phyloP scores from a whole-genome alignment of 2,329 filamentous ascomycete species.

The Arthrobotrys musiformis region DNA sequence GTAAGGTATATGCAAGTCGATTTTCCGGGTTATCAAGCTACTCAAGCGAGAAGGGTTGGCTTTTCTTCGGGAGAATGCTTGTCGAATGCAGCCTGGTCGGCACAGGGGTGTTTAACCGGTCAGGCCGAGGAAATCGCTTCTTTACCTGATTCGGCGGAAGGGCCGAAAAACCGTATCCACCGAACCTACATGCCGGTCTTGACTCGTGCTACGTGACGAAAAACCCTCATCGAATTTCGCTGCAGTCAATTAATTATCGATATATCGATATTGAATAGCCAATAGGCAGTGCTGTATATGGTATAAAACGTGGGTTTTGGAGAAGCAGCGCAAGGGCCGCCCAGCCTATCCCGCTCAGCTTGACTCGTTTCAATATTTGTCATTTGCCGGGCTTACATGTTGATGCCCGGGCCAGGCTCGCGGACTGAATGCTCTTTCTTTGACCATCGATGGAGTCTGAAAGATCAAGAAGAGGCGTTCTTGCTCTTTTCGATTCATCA shows the following conservation, averaged over 20 bases:
- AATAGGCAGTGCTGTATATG: too few species aligned
- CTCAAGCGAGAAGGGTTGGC: slow-evolving; percentile 30
- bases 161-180: slow-evolving; percentile 43
- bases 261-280: too few species aligned
- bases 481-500: background rate
- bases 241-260: too few species aligned
- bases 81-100: background rate
- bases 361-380: background rate
- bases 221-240: slow-evolving; percentile 15
- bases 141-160: slow-evolving; percentile 28
- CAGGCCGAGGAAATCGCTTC: background rate
- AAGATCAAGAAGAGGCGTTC: too few species aligned
- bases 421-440: too few species aligned
- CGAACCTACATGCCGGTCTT: slow-evolving; percentile 37
- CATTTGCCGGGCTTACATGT: background rate
- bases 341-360: background rate
- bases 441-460: too few species aligned
- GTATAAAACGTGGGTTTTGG: background rate
- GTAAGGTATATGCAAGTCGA: too few species aligned
- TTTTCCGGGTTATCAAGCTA: slow-evolving; percentile 13
- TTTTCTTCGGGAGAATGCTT: slow-evolving; percentile 35
- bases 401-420: too few species aligned
- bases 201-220: slow-evolving; percentile 14
- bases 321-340: background rate
- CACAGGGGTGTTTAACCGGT: slow-evolving; percentile 35